These are phyloP conservation scores for Leccinum disarticulatum DNA, from an alignment of 768 basidiomycete genomes.

Conservation along the genomic window DNA sequence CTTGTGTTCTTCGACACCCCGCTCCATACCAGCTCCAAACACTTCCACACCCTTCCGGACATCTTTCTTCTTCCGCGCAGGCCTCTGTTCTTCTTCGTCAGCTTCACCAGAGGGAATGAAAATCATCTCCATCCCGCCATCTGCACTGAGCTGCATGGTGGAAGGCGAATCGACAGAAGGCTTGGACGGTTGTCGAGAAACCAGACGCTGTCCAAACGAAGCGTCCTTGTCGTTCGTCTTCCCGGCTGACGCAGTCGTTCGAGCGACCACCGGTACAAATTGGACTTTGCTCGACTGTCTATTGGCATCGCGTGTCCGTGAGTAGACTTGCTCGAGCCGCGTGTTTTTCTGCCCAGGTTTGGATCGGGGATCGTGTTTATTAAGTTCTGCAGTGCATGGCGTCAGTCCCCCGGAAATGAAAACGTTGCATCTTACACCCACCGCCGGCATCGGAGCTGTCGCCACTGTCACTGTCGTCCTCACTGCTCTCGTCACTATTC, in stretches of 20 bases:
- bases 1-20: slow-evolving; percentile 54
- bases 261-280: slow-evolving; percentile 64
- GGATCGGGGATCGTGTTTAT: slow-evolving; percentile 55
- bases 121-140: slow-evolving; percentile 80
- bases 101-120: slow-evolving; percentile 62
- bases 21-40: slow-evolving; percentile 91
- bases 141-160: slow-evolving; percentile 33
- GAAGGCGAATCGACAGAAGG: slow-evolving; percentile 14
- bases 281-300: slow-evolving; percentile 52
- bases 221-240: slow-evolving; percentile 47
- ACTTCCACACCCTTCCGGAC: slow-evolving; percentile 64
- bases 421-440: slow-evolving; percentile 27
- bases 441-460: slow-evolving; percentile 63
- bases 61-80: slow-evolving; percentile 34
- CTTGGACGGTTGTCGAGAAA: slow-evolving; percentile 22
- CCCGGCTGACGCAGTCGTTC: slow-evolving; percentile 26
- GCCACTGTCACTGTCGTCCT: slow-evolving; percentile 42
- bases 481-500: slow-evolving; percentile 42
- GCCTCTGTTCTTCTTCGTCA: slow-evolving; percentile 11
- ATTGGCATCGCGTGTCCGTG: slow-evolving; percentile 42
- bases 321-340: slow-evolving; percentile 46
- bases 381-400: slow-evolving; percentile 41
- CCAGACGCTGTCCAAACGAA: slow-evolving; percentile 71
- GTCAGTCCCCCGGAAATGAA: slow-evolving; percentile 18
- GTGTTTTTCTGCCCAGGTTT: slow-evolving; percentile 49